phyloP scores from a whole-genome alignment of 2,329 filamentous ascomycete genomes.

The Colletotrichum sojae region DNA sequence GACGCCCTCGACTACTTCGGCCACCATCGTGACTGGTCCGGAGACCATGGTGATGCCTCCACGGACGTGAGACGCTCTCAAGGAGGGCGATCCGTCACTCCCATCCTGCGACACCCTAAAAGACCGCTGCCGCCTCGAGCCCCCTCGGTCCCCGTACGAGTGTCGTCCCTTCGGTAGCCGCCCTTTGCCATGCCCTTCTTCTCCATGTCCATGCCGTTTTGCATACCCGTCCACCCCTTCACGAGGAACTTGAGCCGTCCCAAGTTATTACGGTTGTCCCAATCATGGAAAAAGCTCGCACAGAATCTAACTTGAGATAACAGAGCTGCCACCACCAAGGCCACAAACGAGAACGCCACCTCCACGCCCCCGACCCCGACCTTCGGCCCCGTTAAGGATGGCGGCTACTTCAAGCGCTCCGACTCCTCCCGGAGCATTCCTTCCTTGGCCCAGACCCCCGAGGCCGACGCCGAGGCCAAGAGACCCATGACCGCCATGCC shows the following conservation, averaged over 20 bases:
- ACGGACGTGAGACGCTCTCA: conserved; percentile 21
- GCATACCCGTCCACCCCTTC: conserved; percentile 20
- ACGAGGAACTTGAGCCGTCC: conserved; percentile 1
- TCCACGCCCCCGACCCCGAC: conserved; percentile 35
- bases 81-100: conserved; percentile 33
- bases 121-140: conserved; percentile 26
- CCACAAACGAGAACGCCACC: conserved; percentile 35
- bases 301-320: conserved; percentile 13
- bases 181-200: conserved; percentile 14
- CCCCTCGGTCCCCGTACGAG: conserved; percentile 33
- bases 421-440: conserved; percentile 36
- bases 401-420: conserved; percentile 33
- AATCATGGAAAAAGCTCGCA: not conserved
- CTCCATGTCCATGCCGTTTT: conserved; percentile 32
- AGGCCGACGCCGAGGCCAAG: conserved; percentile 20
- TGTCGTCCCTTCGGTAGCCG: conserved; percentile 39
- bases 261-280: conserved; percentile 25
- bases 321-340: conserved; percentile 35
- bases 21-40: conserved; percentile 28
- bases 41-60: conserved; percentile 16
- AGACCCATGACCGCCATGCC: conserved; percentile 38
- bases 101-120: conserved; percentile 33
- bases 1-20: conserved; percentile 30
- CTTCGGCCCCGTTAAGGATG: conserved; percentile 37
- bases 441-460: conserved; percentile 24